phyloP scores from a whole-genome alignment of 306 rosid genomes.

The Trifolium subterraneum region DNA sequence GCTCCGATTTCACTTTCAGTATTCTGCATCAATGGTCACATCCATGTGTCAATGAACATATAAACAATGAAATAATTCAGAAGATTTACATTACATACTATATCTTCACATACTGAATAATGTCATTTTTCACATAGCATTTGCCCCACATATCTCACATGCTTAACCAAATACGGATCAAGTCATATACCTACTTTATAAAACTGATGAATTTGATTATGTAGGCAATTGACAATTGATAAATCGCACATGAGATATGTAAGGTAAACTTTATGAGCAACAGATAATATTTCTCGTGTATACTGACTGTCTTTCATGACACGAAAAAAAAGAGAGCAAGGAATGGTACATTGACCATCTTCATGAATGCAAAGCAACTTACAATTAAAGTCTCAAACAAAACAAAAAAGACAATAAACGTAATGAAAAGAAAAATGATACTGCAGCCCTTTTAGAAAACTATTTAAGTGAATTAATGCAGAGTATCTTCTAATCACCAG shows the following conservation, averaged over 20 bases:
- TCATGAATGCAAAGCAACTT: conserved; percentile 9
- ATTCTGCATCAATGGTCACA: conserved; percentile 63
- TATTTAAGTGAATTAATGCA: conserved; percentile 1
- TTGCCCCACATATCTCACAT: conserved; percentile 10
- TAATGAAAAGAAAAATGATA: conserved; percentile 1
- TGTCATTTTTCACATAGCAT: conserved; percentile 9
- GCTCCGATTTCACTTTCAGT: conserved; percentile 95
- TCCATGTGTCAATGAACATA: conserved; percentile 26
- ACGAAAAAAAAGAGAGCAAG: not conserved
- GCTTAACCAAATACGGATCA: conserved; percentile 7
- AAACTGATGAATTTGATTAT: conserved; percentile 17
- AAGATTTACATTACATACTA: conserved; percentile 4
- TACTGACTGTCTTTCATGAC: not conserved
- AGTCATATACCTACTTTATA: conserved; percentile 7
- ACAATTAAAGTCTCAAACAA: not conserved
- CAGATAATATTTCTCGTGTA: not conserved
- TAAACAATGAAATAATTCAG: conserved; percentile 22
- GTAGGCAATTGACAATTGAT: conserved; percentile 1
- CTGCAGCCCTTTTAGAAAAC: not conserved
- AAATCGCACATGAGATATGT: not conserved
- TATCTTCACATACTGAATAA: not conserved
- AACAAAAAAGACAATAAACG: not conserved
- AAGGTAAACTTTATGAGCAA: conserved; percentile 3
- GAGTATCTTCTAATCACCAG: not conserved
- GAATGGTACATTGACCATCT: not conserved